phyloP scores from a whole-genome alignment of 495 filamentous ascomycete species.

The Trichoderma reesei region DNA sequence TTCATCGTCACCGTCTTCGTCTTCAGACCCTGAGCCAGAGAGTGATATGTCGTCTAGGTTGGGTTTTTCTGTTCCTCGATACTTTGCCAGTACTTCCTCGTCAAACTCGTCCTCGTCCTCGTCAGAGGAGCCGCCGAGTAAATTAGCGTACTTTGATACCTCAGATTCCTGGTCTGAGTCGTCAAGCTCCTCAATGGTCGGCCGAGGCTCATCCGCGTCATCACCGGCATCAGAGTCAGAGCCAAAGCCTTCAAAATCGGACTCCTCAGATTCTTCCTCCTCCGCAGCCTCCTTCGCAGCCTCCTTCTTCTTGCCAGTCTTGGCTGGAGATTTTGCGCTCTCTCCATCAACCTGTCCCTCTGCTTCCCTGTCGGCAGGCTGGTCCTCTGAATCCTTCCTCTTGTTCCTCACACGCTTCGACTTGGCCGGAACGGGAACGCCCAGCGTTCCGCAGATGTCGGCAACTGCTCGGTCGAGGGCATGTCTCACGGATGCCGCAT shows the following conservation, averaged over 20 bases:
- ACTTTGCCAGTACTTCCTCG: conserved; percentile 15
- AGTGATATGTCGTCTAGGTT: conserved; percentile 19
- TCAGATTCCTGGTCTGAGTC: conserved; percentile 45
- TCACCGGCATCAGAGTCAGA: not conserved
- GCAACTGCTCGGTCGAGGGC: conserved; percentile 52
- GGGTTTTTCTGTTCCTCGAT: conserved; percentile 2
- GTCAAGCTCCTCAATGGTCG: conserved; percentile 32
- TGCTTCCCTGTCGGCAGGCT: conserved; percentile 17
- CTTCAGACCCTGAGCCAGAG: conserved; percentile 18
- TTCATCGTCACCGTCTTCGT: conserved; percentile 5
- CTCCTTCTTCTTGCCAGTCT: conserved; percentile 11
- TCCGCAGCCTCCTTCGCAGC: conserved; percentile 19
- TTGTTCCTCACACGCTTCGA: conserved; percentile 21
- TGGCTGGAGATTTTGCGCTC: conserved; percentile 13
- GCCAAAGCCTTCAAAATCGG: conserved; percentile 8
- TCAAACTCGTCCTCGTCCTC: conserved; percentile 30
- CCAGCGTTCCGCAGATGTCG: conserved; percentile 51
- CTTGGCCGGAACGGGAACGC: conserved; percentile 39
- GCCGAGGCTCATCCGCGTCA: not conserved
- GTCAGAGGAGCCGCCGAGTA: conserved; percentile 31
- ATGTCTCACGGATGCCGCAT: conserved; percentile 62
- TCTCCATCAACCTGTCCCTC: conserved; percentile 15
- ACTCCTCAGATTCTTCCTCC: conserved; percentile 12
- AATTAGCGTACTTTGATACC: conserved; percentile 27
- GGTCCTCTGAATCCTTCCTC: conserved; percentile 8